phyloP scores from a whole-genome alignment of 176 grass and related monocot species.

The Carex cristatella region DNA sequence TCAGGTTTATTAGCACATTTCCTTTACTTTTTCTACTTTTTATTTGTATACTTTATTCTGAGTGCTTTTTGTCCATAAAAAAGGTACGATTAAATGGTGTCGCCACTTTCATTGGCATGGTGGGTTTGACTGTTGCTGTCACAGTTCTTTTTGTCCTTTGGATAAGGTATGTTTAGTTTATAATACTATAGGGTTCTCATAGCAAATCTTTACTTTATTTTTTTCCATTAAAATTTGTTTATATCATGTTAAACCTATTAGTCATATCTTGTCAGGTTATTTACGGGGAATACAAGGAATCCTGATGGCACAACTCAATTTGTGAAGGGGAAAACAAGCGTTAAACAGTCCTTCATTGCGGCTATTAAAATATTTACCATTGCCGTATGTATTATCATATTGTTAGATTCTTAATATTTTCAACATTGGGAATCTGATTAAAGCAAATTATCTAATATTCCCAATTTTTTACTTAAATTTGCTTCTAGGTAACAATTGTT shows the following conservation, averaged over 20 bases:
- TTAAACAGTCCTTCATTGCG: constrained; percentile 68
- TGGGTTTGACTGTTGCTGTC: constrained; percentile 85
- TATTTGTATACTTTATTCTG: constrained; percentile 3
- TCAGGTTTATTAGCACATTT: constrained; percentile 65
- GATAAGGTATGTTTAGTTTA: constrained; percentile 60
- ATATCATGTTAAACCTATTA: background rate
- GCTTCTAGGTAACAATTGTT: constrained; percentile 76
- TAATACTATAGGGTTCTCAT: constrained; percentile 15
- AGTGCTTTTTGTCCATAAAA: constrained; percentile 10
- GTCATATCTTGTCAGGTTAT: constrained; percentile 48
- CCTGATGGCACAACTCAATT: constrained; percentile 80
- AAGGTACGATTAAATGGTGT: constrained; percentile 97
- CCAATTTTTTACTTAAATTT: constrained; percentile 32
- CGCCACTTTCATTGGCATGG: constrained; percentile 89
- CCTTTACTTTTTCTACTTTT: background rate
- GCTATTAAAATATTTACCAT: constrained; percentile 94
- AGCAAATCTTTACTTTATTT: constrained; percentile 11
- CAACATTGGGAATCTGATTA: background rate
- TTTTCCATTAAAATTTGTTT: background rate
- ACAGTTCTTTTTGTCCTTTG: constrained; percentile 68
- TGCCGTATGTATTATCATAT: constrained; percentile 56
- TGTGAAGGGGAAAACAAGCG: constrained; percentile 52
- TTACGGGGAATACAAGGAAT: constrained; percentile 78
- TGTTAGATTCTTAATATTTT: constrained; percentile 2
- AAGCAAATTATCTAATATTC: constrained; percentile 15